Percentiles rank a stretch among this genome's conserved stretches.
Evolutionary conservation across 345 rosid genomes (phyloP).

Genomic region (Hevea brasiliensis): DNA sequence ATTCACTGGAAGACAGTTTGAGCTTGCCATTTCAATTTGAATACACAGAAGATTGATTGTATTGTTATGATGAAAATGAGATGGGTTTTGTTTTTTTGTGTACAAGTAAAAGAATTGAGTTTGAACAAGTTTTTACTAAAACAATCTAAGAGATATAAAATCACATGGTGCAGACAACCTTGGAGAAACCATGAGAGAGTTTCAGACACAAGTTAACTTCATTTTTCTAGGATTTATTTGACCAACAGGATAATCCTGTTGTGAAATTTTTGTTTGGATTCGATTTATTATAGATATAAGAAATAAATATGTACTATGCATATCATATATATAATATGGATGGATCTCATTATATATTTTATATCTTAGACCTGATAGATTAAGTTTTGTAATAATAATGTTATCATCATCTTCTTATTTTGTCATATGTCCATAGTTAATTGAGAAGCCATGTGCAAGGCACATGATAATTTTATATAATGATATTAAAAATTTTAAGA

Average conservation of each 20-base stretch:
- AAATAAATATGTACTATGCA: too few relatives aligned
- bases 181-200: conserved; percentile 17
- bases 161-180: conserved; percentile 38
- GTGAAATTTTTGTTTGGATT: too few relatives aligned
- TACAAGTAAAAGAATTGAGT: not conserved
- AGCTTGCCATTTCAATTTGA: conserved; percentile 28
- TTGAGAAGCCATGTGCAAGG: too few relatives aligned
- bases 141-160: conserved; percentile 8
- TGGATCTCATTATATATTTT: too few relatives aligned
- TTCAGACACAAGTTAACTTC: conserved; percentile 13
- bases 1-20: conserved; percentile 18
- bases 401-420: too few relatives aligned
- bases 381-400: too few relatives aligned
- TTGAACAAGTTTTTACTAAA: not conserved
- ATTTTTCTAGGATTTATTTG: conserved; percentile 20
- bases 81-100: conserved; percentile 23
- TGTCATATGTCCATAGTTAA: too few relatives aligned
- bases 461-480: too few relatives aligned
- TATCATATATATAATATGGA: too few relatives aligned
- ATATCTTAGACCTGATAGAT: too few relatives aligned
- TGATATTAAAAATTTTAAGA: too few relatives aligned
- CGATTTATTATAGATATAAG: too few relatives aligned
- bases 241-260: conserved; percentile 12
- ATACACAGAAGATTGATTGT: conserved; percentile 6
- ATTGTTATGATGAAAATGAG: conserved; percentile 4